phyloP scores from a whole-genome alignment of 441 rosid species.

The Pelargonium cotyledonis region DNA sequence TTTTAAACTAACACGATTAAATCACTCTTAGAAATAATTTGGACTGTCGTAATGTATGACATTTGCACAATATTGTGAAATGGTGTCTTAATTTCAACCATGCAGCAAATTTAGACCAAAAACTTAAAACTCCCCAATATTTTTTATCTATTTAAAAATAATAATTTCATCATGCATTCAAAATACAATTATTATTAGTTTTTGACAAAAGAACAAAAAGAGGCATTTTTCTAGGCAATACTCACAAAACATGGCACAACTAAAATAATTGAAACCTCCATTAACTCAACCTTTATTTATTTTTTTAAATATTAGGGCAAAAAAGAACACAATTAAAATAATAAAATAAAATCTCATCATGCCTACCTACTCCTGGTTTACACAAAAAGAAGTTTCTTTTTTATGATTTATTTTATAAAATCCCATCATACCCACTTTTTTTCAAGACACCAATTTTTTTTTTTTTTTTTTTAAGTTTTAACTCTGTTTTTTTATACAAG shows the following conservation, averaged over 20 bases:
- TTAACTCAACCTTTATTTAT: neutral
- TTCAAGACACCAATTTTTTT: neutral
- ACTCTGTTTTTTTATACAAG: neutral
- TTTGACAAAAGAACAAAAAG: neutral
- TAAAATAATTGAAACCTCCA: neutral
- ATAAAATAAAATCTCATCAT: conserved; percentile 6
- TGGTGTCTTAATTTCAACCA: neutral
- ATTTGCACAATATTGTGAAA: neutral
- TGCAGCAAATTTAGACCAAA: neutral
- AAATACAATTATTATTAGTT: neutral
- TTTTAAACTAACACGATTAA: too few relatives aligned
- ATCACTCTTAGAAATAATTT: neutral
- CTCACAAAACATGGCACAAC: neutral
- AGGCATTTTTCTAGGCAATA: neutral
- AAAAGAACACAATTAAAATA: neutral
- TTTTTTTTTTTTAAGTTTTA: neutral
- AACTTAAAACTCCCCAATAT: neutral
- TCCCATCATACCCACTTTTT: conserved; percentile 5
- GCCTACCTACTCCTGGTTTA: neutral
- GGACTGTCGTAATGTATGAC: neutral
- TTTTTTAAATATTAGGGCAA: neutral
- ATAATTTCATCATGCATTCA: neutral
- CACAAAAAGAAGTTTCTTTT: neutral
- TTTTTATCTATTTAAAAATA: neutral
- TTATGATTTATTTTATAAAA: neutral